A percentile compares a stretch with the other conserved stretches of the same genome.
phyloP scores from a whole-genome alignment of 495 filamentous ascomycete genomes.

The Neurospora sp. region DNA sequence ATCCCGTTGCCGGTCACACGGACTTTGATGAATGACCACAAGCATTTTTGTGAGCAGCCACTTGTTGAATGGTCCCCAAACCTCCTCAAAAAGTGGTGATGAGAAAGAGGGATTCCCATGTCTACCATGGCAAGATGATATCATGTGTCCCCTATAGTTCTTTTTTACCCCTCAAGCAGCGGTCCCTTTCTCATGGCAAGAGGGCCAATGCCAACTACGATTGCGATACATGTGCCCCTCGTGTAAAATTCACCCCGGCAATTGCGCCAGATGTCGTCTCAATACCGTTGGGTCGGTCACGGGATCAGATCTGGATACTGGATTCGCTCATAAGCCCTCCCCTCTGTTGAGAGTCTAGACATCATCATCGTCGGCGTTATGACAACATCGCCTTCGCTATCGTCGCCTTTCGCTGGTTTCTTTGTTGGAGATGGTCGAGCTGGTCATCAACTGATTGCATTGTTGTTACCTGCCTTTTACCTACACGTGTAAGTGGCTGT shows the following conservation, averaged over 20 bases:
- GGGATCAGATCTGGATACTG: not conserved
- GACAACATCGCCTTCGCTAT: not conserved
- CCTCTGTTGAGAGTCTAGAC: not conserved
- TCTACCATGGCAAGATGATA: not conserved
- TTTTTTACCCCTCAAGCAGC: not conserved
- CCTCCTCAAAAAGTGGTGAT: not conserved
- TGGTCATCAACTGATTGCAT: not conserved
- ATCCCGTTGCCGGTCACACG: not conserved
- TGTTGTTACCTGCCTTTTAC: not conserved
- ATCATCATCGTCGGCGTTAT: not conserved
- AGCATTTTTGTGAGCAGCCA: not conserved
- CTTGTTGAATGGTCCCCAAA: not conserved
- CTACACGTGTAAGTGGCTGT: not conserved
- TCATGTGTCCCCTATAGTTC: not conserved
- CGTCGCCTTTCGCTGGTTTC: not conserved
- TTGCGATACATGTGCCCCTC: not conserved
- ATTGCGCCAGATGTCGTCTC: not conserved
- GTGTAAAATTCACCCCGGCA: not conserved
- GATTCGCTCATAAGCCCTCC: not conserved
- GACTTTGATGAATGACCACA: not conserved
- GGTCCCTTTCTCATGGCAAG: not conserved
- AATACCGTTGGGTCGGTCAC: not conserved
- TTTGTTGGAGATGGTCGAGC: not conserved
- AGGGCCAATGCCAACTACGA: not conserved
- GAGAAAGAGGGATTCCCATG: not conserved